Evolutionary conservation across 2,329 filamentous ascomycete genomes (phyloP).

Genomic region (Cryphonectria parasitica): DNA sequence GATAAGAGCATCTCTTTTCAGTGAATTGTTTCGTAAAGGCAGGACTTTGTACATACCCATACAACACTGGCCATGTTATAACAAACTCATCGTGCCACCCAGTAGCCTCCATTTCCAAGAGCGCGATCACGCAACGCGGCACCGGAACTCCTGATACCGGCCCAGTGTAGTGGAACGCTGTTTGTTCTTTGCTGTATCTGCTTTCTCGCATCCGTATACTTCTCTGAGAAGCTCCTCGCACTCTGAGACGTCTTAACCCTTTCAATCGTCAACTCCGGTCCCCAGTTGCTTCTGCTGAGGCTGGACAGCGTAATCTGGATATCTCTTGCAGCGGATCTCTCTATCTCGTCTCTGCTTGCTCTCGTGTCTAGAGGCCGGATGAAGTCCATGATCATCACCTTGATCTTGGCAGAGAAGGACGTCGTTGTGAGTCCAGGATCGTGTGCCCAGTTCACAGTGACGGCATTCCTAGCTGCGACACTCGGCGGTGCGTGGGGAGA

Average conservation of each 20-base stretch:
- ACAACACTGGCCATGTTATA: too few relatives aligned
- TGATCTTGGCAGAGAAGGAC: constrained; percentile 51
- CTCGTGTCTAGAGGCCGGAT: constrained; percentile 47
- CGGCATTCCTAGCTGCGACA: constrained; percentile 54
- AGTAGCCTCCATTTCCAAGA: constrained; percentile 54
- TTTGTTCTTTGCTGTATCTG: constrained; percentile 60
- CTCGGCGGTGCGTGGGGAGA: constrained; percentile 49
- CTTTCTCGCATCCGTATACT: constrained; percentile 52
- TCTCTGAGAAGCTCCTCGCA: constrained; percentile 48
- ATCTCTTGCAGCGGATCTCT: constrained; percentile 42
- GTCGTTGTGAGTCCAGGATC: constrained; percentile 47
- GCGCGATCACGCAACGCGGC: constrained; percentile 52
- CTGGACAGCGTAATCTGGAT: constrained; percentile 46
- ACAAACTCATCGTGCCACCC: constrained; percentile 44
- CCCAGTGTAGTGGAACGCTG: constrained; percentile 60
- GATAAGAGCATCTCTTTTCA: neutral
- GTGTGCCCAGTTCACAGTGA: constrained; percentile 57
- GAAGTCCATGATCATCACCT: constrained; percentile 64
- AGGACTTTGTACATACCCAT: too few relatives aligned
- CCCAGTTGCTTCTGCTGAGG: constrained; percentile 52
- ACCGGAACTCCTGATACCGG: constrained; percentile 59
- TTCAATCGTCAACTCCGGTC: constrained; percentile 42
- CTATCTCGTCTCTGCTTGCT: constrained; percentile 39
- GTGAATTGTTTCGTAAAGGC: too few relatives aligned
- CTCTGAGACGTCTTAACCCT: constrained; percentile 45